Percentiles rank a stretch among this genome's conserved stretches.
Conservation (phyloP, 176 grass and related monocot species). For the Rhynchospora pubera region DNA sequence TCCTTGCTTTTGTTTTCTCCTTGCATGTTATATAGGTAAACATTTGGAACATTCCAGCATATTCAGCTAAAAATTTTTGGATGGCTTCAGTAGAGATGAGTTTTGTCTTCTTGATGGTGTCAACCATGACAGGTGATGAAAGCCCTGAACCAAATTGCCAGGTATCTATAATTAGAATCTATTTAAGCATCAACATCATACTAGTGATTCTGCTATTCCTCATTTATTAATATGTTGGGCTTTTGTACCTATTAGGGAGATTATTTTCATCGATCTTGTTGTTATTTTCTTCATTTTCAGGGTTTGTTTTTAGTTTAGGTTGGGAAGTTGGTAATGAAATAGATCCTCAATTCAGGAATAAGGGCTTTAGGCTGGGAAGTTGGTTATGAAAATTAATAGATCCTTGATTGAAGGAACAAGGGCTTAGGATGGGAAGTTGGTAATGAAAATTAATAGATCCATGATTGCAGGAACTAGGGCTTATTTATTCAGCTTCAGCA, state of each 20-base stretch:
- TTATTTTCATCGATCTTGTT: neutral
- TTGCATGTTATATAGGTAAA: neutral
- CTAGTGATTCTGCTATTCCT: neutral
- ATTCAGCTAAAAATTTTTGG: neutral
- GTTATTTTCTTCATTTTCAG: neutral
- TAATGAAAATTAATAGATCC: neutral
- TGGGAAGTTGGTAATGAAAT: neutral
- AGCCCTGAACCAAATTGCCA: neutral
- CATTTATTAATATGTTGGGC: neutral
- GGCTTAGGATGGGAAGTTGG: too few relatives aligned
- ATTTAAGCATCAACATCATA: neutral
- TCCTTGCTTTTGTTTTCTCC: neutral
- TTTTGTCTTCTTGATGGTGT: neutral
- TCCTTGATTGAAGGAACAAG: too few relatives aligned
- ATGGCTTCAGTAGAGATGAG: neutral
- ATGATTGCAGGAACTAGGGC: neutral
- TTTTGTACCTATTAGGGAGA: neutral
- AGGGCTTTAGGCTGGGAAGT: too few relatives aligned
- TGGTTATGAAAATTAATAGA: too few relatives aligned
- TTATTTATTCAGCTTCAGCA: constrained; percentile 1
- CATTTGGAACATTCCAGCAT: neutral
- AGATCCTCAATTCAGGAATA: too few relatives aligned
- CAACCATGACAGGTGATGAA: neutral
- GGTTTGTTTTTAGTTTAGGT: neutral
- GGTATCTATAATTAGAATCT: neutral